Evolutionary conservation across 768 basidiomycete species (phyloP), one percentile per base, ranked within the genome.

Genomic region (Naganishia randhawae): DNA sequence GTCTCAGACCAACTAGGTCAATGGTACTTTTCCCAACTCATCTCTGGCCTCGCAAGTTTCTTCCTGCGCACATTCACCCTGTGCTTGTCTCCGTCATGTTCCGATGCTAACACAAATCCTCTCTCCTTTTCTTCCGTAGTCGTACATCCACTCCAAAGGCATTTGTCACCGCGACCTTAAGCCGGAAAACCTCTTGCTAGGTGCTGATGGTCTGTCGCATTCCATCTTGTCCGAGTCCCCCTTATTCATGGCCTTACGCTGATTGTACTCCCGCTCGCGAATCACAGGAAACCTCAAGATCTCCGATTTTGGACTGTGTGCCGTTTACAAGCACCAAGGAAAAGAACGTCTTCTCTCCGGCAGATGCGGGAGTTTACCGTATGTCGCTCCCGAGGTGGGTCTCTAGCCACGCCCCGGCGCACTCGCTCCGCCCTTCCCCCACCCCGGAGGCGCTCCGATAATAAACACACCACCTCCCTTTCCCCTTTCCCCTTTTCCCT

Each of bases 161-260:
- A 89, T 99, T 22, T 94, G 91, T 73, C 96, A 99, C 77, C 87
- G 96, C 41, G 96, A 99, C 74, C 84, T 99, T 65, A 99, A 99
- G 76, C 96, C 96, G 0, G 96, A 99, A 78, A 99, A 99, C 72
- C 78, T 97, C 19, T 85, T 99, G 2, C 85, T 99, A 0, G 89
- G 92, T 69, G 86, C 85, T 0, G 86, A 87, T 1, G 94, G 94
- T 57, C 83, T 11, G 75, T 62, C 11, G 1, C 14, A 14, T 27
- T 6, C 14, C 53, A n/a, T n/a, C n/a, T n/a, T n/a, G n/a, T 17
- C 35, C 50, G 9, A 63, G 17, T 32, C 16, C 57, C 19, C 35
- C 33, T 1, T 50, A 1, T 42, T 8, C 8, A 50, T 11, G 11
- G 27, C 50, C 27, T 50, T 19, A 8, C 9, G 50, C 10, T 14